These are phyloP conservation scores for Anaeromyces robustus DNA, from an alignment of 192 early-diverging fungal genomes.

Conservation along the genomic window DNA sequence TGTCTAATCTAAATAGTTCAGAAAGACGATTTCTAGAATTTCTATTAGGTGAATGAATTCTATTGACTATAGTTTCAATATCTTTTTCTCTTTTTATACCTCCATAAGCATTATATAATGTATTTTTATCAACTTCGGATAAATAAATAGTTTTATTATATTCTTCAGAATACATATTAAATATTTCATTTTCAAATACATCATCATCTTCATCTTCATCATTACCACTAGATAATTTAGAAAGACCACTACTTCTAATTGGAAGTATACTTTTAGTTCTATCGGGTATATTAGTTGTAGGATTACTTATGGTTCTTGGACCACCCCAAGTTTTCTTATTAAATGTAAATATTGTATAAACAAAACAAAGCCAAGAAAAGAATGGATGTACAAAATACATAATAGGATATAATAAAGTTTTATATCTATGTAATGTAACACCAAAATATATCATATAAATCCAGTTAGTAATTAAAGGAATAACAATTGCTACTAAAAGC, in stretches of 20 bases:
- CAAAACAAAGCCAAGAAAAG: constrained; percentile 4
- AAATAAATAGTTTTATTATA: constrained; percentile 8
- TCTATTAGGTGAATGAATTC: not conserved
- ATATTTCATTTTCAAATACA: constrained; percentile 4
- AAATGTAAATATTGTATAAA: constrained; percentile 10
- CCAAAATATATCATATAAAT: constrained; percentile 8
- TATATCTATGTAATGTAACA: constrained; percentile 1
- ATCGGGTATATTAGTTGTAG: not conserved
- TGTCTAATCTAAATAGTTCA: not conserved
- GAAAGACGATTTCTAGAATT: not conserved
- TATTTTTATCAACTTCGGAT: not conserved
- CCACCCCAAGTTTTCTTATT: constrained; percentile 12
- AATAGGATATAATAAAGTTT: constrained; percentile 9
- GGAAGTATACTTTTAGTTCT: not conserved
- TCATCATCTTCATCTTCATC: constrained; percentile 4
- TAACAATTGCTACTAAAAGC: not conserved
- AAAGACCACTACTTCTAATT: not conserved
- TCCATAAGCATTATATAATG: not conserved
- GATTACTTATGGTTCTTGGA: not conserved
- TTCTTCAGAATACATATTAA: constrained; percentile 14
- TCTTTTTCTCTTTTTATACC: not conserved
- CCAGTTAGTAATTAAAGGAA: constrained; percentile 12
- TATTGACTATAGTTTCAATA: not conserved
- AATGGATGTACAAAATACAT: constrained; percentile 10
- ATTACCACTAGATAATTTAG: not conserved